phyloP scores from a whole-genome alignment of 2,329 filamentous ascomycete species.

The Fusarium paranaense region DNA sequence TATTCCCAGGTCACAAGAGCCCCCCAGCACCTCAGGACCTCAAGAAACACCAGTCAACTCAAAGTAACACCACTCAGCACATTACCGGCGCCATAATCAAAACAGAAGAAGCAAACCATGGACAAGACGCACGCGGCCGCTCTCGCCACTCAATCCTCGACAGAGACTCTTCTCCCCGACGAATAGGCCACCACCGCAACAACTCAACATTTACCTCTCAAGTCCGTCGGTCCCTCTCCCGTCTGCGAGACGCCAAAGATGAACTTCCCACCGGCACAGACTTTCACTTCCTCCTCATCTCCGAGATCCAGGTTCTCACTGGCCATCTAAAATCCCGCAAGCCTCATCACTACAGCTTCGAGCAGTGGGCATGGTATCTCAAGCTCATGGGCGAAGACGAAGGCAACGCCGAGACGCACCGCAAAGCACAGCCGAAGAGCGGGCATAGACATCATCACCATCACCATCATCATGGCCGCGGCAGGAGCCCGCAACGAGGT shows the following conservation, averaged over 20 bases:
- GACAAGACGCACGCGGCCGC: slow-evolving; percentile 18
- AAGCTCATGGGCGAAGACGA: slow-evolving; percentile 79
- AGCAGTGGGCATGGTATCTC: slow-evolving; percentile 89
- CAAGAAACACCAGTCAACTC: background rate
- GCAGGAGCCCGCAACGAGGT: background rate
- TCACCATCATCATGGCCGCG: background rate
- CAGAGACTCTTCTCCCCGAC: background rate
- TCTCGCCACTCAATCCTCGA: slow-evolving; percentile 1
- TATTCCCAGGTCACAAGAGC: slow-evolving; percentile 49
- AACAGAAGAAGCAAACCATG: slow-evolving; percentile 11
- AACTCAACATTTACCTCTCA: slow-evolving; percentile 46
- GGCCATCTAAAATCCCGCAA: slow-evolving; percentile 68
- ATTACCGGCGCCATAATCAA: slow-evolving; percentile 13
- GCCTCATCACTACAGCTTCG: slow-evolving; percentile 78
- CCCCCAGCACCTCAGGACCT: background rate
- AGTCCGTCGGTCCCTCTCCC: slow-evolving; percentile 51
- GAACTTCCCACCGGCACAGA: slow-evolving; percentile 59
- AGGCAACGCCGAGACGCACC: slow-evolving; percentile 61
- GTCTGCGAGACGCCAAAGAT: slow-evolving; percentile 51
- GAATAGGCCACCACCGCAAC: slow-evolving; percentile 34
- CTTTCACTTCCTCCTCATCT: slow-evolving; percentile 74
- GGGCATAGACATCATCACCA: slow-evolving; percentile 24
- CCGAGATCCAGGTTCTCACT: slow-evolving; percentile 76
- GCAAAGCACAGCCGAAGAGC: slow-evolving; percentile 50
- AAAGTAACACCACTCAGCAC: background rate